Evolutionary conservation across 257 asterid species (phyloP), one percentile per base, ranked within the genome.

Genomic region (Gentiana straminea): DNA sequence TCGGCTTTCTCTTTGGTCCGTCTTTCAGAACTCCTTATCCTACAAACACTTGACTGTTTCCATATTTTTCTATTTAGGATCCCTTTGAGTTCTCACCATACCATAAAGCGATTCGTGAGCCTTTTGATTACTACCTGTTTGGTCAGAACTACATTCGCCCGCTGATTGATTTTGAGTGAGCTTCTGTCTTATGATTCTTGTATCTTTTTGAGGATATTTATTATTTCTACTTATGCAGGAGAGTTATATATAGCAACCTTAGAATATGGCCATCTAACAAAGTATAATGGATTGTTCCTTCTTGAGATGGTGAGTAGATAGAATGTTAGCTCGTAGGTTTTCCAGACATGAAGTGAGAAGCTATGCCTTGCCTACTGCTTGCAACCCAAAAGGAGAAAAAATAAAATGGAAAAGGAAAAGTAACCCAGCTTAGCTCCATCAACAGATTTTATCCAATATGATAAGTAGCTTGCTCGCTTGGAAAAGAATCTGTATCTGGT

Each of bases 71-170:
- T 41, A 5, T 41, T 10, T 41, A 87, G 94, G 93, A 84, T 57
- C 80, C 96, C 33, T 87, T 78, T 76, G 87, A 80, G 48, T 84
- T 87, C 73, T 68, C 78, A 53, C 83, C 94, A 33, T 49, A 78
- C 70, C 96, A 87, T 70, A 61, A 68, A 73, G 94, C 96, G 75
- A 75, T 87, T 67, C 87, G 96, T 60, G 87, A 84, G 66, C 96
- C 96, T 63, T 87, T 84, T 70, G 96, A 87, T 73, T 87, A 87
- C 78, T 87, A 78, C 81, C 59, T 65, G 69, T 87, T 84, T 67
- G 96, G 88, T 55, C 94, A 87, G 68, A 77, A 79, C 60, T 87
- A 87, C 64, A 77, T 84, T 57, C 71, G 72, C 33, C 87, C 94
- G 32, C 68, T 87, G 69, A 35, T 82, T 73, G 96, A 87, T 71